phyloP scores from a whole-genome alignment of 2,329 filamentous ascomycete species.

The Erysiphe pulchra region DNA sequence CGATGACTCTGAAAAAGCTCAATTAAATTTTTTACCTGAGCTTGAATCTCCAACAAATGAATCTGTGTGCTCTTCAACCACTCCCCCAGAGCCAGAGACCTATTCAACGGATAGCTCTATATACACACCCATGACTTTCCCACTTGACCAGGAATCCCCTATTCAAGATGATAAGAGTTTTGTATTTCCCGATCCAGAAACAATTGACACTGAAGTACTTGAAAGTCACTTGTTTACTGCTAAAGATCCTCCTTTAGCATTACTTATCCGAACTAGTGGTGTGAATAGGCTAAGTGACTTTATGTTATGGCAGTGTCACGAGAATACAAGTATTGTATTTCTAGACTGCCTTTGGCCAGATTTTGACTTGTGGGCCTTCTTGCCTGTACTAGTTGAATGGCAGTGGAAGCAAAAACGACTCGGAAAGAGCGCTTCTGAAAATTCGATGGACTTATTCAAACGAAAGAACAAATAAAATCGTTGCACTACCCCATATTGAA shows the following conservation, averaged over 20 bases:
- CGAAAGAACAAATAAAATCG: no score
- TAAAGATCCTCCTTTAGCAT: slow-evolving; percentile 62
- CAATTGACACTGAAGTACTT: slow-evolving; percentile 60
- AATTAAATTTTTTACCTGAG: slow-evolving; percentile 22
- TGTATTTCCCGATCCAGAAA: slow-evolving; percentile 51
- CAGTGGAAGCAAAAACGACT: slow-evolving; percentile 26
- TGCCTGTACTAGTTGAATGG: slow-evolving; percentile 87
- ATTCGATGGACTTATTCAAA: background rate
- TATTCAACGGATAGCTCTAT: background rate
- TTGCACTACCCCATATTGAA: no score
- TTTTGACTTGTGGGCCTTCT: slow-evolving; percentile 78
- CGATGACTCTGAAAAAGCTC: slow-evolving; percentile 29
- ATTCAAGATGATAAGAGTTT: slow-evolving; percentile 8
- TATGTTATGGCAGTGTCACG: slow-evolving; percentile 95
- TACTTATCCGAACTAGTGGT: slow-evolving; percentile 78
- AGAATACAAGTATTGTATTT: slow-evolving; percentile 81
- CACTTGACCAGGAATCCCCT: slow-evolving; percentile 2
- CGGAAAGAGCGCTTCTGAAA: slow-evolving; percentile 3
- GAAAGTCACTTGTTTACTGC: slow-evolving; percentile 73
- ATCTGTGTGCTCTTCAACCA: no score
- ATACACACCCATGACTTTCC: no score
- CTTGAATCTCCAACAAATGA: slow-evolving; percentile 7
- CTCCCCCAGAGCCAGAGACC: background rate
- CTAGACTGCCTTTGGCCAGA: slow-evolving; percentile 85
- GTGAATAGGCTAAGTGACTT: slow-evolving; percentile 88